Evolutionary conservation across 2,329 filamentous ascomycete genomes (phyloP), one percentile per base, ranked within the genome.

Genomic region (Xylariaceae sp.): DNA sequence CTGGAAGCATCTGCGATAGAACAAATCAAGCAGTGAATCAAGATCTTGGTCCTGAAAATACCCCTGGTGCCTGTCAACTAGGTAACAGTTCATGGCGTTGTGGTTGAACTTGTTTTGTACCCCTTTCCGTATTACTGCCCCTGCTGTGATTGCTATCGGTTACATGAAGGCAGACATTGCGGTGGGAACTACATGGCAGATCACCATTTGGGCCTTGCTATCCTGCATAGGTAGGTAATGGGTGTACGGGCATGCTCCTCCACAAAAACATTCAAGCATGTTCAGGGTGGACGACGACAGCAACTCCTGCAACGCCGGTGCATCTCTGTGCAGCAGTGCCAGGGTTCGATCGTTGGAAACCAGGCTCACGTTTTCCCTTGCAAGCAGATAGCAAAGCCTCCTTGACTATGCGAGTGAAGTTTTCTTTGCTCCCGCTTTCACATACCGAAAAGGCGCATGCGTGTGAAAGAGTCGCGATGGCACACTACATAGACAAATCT

Each of bases 401-500:
- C 35, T 58, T 57, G 30, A 55, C 18, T 48, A 42, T 2, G 2
- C 17, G n/a, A 10, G 48, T 50, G 17, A 7, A 23, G 34, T 55
- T 62, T 18, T 44, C 55, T 60, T 60, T 58, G 23, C 53, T 48
- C 53, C 39, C 11, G 44, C 50, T 55, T 56, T 60, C 23, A 59
- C 53, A 13, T 17, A 10, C 18, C 11, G 9, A 39, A 58, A 42
- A 39, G 17, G 56, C 44, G 17, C 55, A 52, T 51, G 45, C 58
- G n/a, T 50, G 34, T 62, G 59, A 68, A 69, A 67, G 65, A 65
- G 54, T 58, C 54, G 51, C 51, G 57, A 55, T 30, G 30, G 13
- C 42, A 44, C 62, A 44, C 45, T 58, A 51, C 53, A 56, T 11
- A 51, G 51, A 56, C 15, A 18, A 35, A 51, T 57, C 51, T 35